Evolutionary conservation across 2,329 filamentous ascomycete genomes (phyloP), one percentile per base, ranked within the genome.

Genomic region (Arthrocladium fulminans): DNA sequence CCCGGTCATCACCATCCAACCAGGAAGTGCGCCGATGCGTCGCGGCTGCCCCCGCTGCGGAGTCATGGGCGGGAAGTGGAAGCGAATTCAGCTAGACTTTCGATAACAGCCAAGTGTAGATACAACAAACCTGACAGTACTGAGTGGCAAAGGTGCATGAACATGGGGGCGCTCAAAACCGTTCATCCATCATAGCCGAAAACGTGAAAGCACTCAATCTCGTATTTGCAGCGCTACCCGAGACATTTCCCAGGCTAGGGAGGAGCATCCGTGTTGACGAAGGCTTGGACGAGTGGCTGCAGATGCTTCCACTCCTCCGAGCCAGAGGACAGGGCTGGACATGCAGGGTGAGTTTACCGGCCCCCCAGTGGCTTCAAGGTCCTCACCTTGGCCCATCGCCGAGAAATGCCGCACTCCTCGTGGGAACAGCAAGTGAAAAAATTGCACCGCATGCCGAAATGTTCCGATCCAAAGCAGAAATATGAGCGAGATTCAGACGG

Each of bases 1-100:
- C 51, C 67, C 68, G 17, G 63, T 67, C 0, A 58, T 63, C 13
- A 57, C 54, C 25, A 57, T 56, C 50, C 58, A 59, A 51, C 56
- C 59, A 50, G 57, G 58, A 50, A 50, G 51, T 48, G 56, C 59
- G 40, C 65, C 66, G 3, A 60, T 59, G 47, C 62, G 67, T 20
- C 61, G 68, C 32, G 67, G 67, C 12, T 73, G 70, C 57, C 70
- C 70, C 29, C 64, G 67, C 32, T 73, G 70, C 58, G 65, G 68
- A 49, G 66, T 64, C 1, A 61, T 72, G 20, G 67, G 67, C 15
- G 67, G 68, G 20, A 70, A 69, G 56, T 73, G 70, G 69, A 72
- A 71, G 54, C 63, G 66, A 35, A 72, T 73, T 52, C 69, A 72
- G 53, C 59, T 73, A 35, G 70, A 73, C 47, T 66, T 73, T 52